phyloP scores from a whole-genome alignment of 345 rosid genomes.

The Camelina laxa region DNA sequence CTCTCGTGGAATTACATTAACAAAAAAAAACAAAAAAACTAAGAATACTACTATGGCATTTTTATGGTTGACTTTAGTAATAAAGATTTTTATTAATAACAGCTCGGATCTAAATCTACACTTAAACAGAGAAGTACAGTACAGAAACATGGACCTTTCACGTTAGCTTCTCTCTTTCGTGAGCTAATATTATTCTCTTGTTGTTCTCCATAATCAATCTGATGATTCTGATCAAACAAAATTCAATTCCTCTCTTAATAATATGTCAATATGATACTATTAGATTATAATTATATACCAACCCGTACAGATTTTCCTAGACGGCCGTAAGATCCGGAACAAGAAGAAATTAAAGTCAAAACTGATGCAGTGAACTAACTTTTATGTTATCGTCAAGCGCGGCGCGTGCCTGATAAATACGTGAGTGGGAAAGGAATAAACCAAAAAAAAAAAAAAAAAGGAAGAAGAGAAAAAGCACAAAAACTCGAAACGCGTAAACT shows the following conservation, averaged over 20 bases:
- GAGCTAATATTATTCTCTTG: not conserved
- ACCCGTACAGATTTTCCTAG: conserved; percentile 4
- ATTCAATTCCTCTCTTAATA: not conserved
- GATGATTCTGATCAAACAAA: not conserved
- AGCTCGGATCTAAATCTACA: conserved; percentile 25
- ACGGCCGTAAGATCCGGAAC: conserved; percentile 30
- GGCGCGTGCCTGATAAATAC: not conserved
- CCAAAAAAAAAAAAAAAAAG: not conserved
- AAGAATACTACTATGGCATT: not conserved
- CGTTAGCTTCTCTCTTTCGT: conserved; percentile 28
- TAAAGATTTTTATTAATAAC: not conserved
- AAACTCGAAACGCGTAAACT: conserved; percentile 35
- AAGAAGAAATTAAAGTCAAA: conserved; percentile 3
- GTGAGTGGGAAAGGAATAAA: conserved; percentile 33
- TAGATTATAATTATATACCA: too few relatives aligned
- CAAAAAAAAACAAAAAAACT: too few relatives aligned
- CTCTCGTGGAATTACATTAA: too few relatives aligned
- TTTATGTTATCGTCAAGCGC: not conserved
- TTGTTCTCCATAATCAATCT: not conserved
- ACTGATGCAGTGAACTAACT: not conserved
- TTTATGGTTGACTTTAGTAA: not conserved
- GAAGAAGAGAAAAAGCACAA: conserved; percentile 21
- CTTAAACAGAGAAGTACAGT: not conserved
- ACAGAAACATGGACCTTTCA: conserved; percentile 15
- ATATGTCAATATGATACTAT: too few relatives aligned